phyloP scores from a whole-genome alignment of 2,329 filamentous ascomycete species.

The Aspergillus hiratsukae region DNA sequence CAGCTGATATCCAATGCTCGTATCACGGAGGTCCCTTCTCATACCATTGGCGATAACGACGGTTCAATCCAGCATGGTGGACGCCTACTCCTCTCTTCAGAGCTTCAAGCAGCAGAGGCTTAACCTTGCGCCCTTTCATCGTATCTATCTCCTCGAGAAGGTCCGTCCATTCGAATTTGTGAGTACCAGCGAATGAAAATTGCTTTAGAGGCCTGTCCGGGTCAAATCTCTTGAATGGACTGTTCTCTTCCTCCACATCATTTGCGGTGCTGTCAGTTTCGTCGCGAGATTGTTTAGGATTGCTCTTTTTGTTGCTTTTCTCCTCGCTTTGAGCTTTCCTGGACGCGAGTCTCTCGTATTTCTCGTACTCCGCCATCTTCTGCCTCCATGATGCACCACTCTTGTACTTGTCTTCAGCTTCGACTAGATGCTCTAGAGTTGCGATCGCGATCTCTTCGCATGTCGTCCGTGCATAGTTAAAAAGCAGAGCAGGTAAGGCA shows the following conservation, averaged over 20 bases:
- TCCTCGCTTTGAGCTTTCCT: slow-evolving; percentile 2
- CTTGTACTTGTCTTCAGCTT: slow-evolving; percentile 47
- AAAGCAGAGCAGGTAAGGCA: slow-evolving; percentile 68
- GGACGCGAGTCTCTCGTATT: slow-evolving; percentile 18
- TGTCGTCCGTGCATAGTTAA: slow-evolving; percentile 66
- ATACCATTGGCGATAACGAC: slow-evolving; percentile 64
- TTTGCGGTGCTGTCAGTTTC: slow-evolving; percentile 4
- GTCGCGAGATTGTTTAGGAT: slow-evolving; percentile 18
- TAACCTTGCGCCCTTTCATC: not conserved
- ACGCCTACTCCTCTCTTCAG: slow-evolving; percentile 67
- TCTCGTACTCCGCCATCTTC: slow-evolving; percentile 55
- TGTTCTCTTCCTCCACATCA: slow-evolving; percentile 38
- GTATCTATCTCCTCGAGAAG: not conserved
- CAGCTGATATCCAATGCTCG: not conserved
- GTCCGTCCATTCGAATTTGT: not conserved
- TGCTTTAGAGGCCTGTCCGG: slow-evolving; percentile 54
- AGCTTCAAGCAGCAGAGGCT: slow-evolving; percentile 49
- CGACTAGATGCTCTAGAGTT: slow-evolving; percentile 47
- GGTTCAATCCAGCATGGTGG: slow-evolving; percentile 76
- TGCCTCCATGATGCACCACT: slow-evolving; percentile 55
- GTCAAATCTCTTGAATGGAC: slow-evolving; percentile 61
- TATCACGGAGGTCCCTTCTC: slow-evolving; percentile 27
- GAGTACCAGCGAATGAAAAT: slow-evolving; percentile 52
- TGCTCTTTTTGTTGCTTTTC: slow-evolving; percentile 46
- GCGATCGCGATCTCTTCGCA: slow-evolving; percentile 57